phyloP scores from a whole-genome alignment of 1,284 basidiomycete species.

The Bondarzewia mesenterica region DNA sequence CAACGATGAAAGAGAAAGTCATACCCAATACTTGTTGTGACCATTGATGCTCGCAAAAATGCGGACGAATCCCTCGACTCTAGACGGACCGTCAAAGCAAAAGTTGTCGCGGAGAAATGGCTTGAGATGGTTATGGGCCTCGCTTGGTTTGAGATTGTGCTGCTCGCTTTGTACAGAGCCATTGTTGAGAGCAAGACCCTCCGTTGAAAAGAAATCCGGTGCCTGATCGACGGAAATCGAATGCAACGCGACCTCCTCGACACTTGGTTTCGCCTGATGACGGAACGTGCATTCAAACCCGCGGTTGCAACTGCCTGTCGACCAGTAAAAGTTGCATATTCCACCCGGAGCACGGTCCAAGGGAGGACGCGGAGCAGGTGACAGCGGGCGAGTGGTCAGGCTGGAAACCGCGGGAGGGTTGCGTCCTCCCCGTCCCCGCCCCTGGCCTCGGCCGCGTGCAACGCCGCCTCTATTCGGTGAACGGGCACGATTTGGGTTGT shows the following conservation, averaged over 20 bases:
- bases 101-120: slow-evolving; percentile 36
- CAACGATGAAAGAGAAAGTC: slow-evolving; percentile 8
- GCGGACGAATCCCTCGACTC: slow-evolving; percentile 41
- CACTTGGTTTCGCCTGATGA: slow-evolving; percentile 26
- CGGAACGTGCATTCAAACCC: slow-evolving; percentile 40
- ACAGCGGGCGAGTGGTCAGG: background rate
- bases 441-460: no score
- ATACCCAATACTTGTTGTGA: slow-evolving; percentile 45
- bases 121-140: slow-evolving; percentile 43
- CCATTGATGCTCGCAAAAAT: slow-evolving; percentile 40
- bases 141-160: slow-evolving; percentile 33
- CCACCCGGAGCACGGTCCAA: slow-evolving; percentile 25
- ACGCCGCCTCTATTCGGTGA: no score
- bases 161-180: slow-evolving; percentile 21
- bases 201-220: slow-evolving; percentile 38
- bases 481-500: no score
- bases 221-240: slow-evolving; percentile 16
- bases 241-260: background rate
- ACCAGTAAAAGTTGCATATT: slow-evolving; percentile 46
- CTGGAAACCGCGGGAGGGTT: no score
- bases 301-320: slow-evolving; percentile 36
- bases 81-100: slow-evolving; percentile 30
- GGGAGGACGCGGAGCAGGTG: background rate
- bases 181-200: slow-evolving; percentile 35
- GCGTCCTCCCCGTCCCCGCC: no score